Conservation (phyloP, 768 basidiomycete genomes). For the Infundibulicybe gibba region DNA sequence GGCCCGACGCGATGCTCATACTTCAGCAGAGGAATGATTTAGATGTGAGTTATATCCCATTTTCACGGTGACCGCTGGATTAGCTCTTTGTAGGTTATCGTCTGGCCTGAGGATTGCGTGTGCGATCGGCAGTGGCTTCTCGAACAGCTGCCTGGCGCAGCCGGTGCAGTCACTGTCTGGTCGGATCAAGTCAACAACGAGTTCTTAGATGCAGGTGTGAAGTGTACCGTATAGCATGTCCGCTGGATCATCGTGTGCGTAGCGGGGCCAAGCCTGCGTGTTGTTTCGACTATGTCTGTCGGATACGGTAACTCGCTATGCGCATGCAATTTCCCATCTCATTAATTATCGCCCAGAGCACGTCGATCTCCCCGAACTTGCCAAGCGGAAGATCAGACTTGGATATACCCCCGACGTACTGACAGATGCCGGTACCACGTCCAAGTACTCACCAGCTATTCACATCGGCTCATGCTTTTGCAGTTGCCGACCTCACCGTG, state of each 20-base stretch:
- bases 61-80: not conserved
- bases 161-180: slow-evolving; percentile 36
- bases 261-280: slow-evolving; percentile 74
- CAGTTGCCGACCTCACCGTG: slow-evolving; percentile 86
- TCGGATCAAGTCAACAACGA: slow-evolving; percentile 64
- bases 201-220: slow-evolving; percentile 55
- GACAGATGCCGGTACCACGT: slow-evolving; percentile 72
- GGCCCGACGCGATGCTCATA: slow-evolving; percentile 59
- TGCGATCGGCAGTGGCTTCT: slow-evolving; percentile 72
- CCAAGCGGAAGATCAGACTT: slow-evolving; percentile 60
- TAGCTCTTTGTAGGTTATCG: slow-evolving; percentile 26
- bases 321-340: not conserved
- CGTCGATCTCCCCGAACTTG: slow-evolving; percentile 57
- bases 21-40: slow-evolving; percentile 46
- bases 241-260: not conserved
- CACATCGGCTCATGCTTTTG: not conserved
- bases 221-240: not conserved
- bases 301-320: slow-evolving; percentile 67
- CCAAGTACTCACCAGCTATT: not conserved
- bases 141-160: slow-evolving; percentile 62
- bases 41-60: slow-evolving; percentile 44
- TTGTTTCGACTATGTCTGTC: slow-evolving; percentile 93
- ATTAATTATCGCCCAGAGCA: slow-evolving; percentile 56
- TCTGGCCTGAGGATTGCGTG: slow-evolving; percentile 48
- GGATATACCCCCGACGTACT: slow-evolving; percentile 95